Conservation (phyloP, 1,284 basidiomycete species). For the Ustilago curta region DNA sequence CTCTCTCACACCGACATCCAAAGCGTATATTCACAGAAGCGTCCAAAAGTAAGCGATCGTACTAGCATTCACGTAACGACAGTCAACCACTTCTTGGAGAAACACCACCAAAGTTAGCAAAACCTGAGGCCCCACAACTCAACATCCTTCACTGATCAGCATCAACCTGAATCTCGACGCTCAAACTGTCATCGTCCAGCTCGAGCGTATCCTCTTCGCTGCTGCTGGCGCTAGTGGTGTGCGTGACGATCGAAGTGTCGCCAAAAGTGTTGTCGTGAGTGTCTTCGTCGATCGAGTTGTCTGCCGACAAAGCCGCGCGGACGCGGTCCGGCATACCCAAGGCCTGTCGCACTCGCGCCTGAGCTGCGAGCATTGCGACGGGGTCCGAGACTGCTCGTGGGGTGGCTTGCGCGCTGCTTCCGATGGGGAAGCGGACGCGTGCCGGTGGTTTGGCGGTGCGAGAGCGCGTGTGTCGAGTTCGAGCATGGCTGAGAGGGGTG, state of each 20-base stretch:
- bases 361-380: slow-evolving; percentile 18
- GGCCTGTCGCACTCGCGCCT: slow-evolving; percentile 16
- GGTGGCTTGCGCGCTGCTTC: background rate
- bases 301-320: slow-evolving; percentile 32
- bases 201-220: slow-evolving; percentile 6
- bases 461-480: slow-evolving; percentile 3
- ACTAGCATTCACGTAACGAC: no score
- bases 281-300: slow-evolving; percentile 33
- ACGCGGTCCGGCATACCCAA: slow-evolving; percentile 8
- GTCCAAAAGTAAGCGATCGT: no score
- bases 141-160: background rate
- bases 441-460: background rate
- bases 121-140: background rate
- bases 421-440: slow-evolving; percentile 16
- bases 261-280: background rate
- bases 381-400: slow-evolving; percentile 37
- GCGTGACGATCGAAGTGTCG: slow-evolving; percentile 1
- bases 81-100: no score
- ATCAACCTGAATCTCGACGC: slow-evolving; percentile 33
- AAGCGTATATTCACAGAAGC: no score
- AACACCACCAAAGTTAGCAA: background rate
- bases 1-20: no score
- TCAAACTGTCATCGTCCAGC: slow-evolving; percentile 30
- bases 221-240: background rate
- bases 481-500: background rate